Percentiles rank a stretch among this genome's conserved stretches.
Conservation (phyloP, 1,139 yeast species). For the Saccharomycopsis hybrid region DNA sequence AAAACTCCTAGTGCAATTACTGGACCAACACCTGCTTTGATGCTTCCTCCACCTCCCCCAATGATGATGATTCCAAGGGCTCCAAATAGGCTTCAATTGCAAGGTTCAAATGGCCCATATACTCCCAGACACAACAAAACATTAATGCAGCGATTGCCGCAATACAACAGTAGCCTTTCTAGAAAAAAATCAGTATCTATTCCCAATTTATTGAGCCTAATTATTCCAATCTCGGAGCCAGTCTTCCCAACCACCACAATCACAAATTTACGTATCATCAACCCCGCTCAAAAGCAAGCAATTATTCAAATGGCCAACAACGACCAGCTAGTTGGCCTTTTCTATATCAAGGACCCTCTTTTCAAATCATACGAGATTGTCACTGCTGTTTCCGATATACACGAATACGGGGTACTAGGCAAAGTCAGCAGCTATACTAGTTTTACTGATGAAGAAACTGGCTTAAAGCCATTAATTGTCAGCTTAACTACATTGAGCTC, state of each 20-base stretch:
- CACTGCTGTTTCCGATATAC: conserved; percentile 11
- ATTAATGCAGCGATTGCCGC: no score
- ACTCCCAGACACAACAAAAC: no score
- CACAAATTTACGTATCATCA: conserved; percentile 14
- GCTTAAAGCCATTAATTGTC: conserved; percentile 15
- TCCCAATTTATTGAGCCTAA: conserved; percentile 1
- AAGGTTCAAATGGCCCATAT: no score
- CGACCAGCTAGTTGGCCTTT: conserved; percentile 17
- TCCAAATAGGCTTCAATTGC: no score
- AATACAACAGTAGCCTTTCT: no score
- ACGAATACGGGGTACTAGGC: conserved; percentile 18
- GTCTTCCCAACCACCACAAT: conserved; percentile 18
- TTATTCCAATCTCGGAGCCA: conserved; percentile 20
- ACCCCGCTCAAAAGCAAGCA: conserved; percentile 20
- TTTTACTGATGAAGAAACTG: conserved; percentile 10
- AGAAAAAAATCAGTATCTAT: neutral
- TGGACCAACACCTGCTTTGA: no score
- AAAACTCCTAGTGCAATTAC: no score
- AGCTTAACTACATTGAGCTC: conserved; percentile 5
- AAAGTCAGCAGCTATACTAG: conserved; percentile 9
- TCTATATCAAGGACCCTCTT: conserved; percentile 16
- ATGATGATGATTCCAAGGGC: no score
- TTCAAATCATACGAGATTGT: conserved; percentile 16
- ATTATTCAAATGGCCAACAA: conserved; percentile 16
- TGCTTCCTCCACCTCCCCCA: no score